phyloP scores from a whole-genome alignment of 169 alveolate genomes.

The Cryptosporidium ubiquitum region DNA sequence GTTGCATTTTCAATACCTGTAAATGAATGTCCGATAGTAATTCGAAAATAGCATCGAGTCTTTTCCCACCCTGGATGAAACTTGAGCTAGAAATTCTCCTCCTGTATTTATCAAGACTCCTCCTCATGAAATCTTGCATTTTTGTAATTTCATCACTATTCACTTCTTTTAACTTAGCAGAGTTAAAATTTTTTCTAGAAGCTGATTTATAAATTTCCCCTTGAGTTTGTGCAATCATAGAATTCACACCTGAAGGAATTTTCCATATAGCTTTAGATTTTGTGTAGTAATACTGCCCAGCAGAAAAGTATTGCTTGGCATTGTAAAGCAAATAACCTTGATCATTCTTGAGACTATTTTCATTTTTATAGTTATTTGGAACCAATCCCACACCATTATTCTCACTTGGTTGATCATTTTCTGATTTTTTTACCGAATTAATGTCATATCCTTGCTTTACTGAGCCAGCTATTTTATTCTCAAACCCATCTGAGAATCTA shows the following conservation, averaged over 20 bases:
- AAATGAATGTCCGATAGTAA: conserved; percentile 16
- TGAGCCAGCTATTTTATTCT: background rate
- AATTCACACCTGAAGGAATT: background rate
- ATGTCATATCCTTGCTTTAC: background rate
- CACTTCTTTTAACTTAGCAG: background rate
- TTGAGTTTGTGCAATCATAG: background rate
- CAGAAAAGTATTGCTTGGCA: conserved; percentile 61
- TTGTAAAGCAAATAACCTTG: conserved; percentile 53
- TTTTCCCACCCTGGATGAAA: conserved; percentile 12
- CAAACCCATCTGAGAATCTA: background rate
- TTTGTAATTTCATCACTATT: background rate
- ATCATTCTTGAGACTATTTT: conserved; percentile 1
- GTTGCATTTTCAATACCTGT: conserved; percentile 41
- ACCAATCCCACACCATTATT: background rate
- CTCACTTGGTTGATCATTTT: background rate
- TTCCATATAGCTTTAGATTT: conserved; percentile 40
- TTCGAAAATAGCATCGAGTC: conserved; percentile 13
- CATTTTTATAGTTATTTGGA: background rate
- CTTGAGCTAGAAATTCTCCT: conserved; percentile 16
- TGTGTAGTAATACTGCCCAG: conserved; percentile 41
- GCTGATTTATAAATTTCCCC: background rate
- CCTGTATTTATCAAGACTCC: background rate
- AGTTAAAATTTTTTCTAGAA: background rate
- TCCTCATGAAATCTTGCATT: conserved; percentile 2
- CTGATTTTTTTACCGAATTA: background rate